Evolutionary conservation across 805 yeast species (phyloP).

Genomic region (Kodamaea kaohsiungensis): DNA sequence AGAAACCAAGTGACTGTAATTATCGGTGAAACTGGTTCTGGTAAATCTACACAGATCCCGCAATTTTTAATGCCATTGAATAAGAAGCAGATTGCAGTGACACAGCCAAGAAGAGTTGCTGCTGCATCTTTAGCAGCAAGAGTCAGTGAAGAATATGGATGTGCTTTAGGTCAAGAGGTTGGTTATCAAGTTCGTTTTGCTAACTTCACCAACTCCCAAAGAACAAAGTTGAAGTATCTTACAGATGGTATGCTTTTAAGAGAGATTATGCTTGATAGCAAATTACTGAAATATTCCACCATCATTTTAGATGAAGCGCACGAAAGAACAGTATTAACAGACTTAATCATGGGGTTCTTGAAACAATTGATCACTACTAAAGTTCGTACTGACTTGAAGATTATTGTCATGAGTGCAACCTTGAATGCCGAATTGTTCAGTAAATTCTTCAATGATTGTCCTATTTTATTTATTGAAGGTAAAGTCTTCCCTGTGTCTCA

Average conservation of each 20-base stretch:
- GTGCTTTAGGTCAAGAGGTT: conserved; percentile 72
- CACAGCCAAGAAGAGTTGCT: conserved; percentile 98
- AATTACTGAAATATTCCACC: conserved; percentile 65
- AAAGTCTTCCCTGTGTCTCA: conserved; percentile 82
- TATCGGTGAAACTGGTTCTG: conserved; percentile 97
- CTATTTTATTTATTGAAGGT: conserved; percentile 87
- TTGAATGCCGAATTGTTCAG: conserved; percentile 88
- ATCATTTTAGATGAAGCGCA: conserved; percentile 95
- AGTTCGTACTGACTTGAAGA: conserved; percentile 58
- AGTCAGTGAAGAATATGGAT: conserved; percentile 86
- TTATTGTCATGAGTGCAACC: conserved; percentile 95
- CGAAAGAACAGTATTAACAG: conserved; percentile 92
- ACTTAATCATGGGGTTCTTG: conserved; percentile 83
- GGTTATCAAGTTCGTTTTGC: conserved; percentile 95
- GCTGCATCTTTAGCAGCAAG: conserved; percentile 92
- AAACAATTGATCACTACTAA: conserved; percentile 57
- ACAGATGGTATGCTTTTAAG: conserved; percentile 98
- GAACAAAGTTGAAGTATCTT: conserved; percentile 76
- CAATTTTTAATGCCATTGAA: conserved; percentile 70
- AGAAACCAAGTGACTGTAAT: conserved; percentile 70
- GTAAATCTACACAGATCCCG: conserved; percentile 96
- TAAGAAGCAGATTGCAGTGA: conserved; percentile 73
- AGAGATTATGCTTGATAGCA: conserved; percentile 78
- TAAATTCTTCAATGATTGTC: conserved; percentile 72
- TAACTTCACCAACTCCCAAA: conserved; percentile 50